A percentile compares a stretch with the other conserved stretches of the same genome.
phyloP scores from a whole-genome alignment of 805 yeast genomes.

The Candida tallmaniae region DNA sequence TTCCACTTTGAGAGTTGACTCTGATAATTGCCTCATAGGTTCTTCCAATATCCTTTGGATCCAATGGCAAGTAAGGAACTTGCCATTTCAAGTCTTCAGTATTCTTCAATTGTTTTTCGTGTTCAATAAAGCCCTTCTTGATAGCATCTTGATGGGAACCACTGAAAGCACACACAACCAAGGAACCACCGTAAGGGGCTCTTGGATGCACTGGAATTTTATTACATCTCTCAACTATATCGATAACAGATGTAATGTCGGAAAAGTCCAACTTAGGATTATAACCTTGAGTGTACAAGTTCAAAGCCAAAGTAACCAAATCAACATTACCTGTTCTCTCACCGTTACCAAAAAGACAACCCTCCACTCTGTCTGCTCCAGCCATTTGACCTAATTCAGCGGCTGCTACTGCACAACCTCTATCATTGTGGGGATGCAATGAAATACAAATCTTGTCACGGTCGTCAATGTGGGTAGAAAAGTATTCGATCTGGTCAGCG shows the following conservation, averaged over 20 bases:
- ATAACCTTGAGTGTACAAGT: constrained; percentile 75
- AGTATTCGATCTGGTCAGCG: constrained; percentile 82
- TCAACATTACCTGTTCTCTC: constrained; percentile 88
- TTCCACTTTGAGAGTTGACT: constrained; percentile 84
- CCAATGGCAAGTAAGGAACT: constrained; percentile 79
- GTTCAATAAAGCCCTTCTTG: constrained; percentile 67
- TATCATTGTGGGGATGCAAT: constrained; percentile 78
- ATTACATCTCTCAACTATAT: constrained; percentile 73
- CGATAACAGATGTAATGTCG: constrained; percentile 61
- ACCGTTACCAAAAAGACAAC: constrained; percentile 81
- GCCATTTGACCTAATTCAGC: constrained; percentile 78
- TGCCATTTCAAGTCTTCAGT: constrained; percentile 49
- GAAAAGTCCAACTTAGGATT: constrained; percentile 68
- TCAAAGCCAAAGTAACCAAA: constrained; percentile 70
- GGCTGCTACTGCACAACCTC: constrained; percentile 89
- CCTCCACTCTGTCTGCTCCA: constrained; percentile 87
- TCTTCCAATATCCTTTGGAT: constrained; percentile 81
- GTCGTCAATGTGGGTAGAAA: constrained; percentile 53
- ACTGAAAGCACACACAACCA: constrained; percentile 78
- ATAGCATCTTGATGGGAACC: constrained; percentile 90
- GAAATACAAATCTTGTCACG: constrained; percentile 72
- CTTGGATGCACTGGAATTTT: constrained; percentile 76
- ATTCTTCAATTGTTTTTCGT: constrained; percentile 35
- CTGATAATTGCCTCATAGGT: constrained; percentile 90
- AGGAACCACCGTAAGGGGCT: constrained; percentile 79